phyloP scores from a whole-genome alignment of 176 grass and related monocot genomes.

The Zizania latifolia region DNA sequence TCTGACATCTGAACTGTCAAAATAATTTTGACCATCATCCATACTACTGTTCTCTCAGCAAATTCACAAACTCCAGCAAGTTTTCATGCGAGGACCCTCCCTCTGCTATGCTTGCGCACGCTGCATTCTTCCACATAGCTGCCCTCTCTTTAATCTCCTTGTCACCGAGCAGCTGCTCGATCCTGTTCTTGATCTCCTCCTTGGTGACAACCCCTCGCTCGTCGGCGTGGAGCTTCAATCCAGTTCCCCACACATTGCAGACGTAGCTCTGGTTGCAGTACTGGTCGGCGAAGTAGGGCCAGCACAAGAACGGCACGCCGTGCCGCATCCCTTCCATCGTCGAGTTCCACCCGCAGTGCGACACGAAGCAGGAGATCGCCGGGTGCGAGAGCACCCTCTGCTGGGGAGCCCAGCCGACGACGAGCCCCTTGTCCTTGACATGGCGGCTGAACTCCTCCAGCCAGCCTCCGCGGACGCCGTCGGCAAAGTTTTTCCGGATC shows the following conservation, averaged over 20 bases:
- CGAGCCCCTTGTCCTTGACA: not conserved
- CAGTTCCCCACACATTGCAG: slow-evolving; percentile 44
- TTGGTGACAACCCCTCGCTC: slow-evolving; percentile 31
- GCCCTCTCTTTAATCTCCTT: slow-evolving; percentile 30
- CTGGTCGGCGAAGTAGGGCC: slow-evolving; percentile 59
- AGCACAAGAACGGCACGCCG: slow-evolving; percentile 56
- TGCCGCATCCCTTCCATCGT: slow-evolving; percentile 44
- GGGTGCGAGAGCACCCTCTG: slow-evolving; percentile 51
- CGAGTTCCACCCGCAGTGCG: slow-evolving; percentile 55
- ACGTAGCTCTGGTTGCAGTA: slow-evolving; percentile 54
- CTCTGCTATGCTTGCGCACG: not conserved
- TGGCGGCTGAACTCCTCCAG: slow-evolving; percentile 20
- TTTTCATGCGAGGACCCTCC: slow-evolving; percentile 35
- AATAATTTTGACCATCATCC: not conserved
- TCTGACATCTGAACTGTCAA: not conserved
- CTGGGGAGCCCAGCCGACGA: slow-evolving; percentile 44
- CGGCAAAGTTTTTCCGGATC: slow-evolving; percentile 37
- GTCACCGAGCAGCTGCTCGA: slow-evolving; percentile 6
- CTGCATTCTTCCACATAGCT: slow-evolving; percentile 25
- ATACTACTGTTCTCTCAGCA: slow-evolving; percentile 16
- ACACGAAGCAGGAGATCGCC: slow-evolving; percentile 39
- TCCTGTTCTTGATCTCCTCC: slow-evolving; percentile 39
- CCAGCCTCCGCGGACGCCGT: slow-evolving; percentile 4
- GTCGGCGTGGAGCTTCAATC: slow-evolving; percentile 13
- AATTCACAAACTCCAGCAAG: slow-evolving; percentile 33